Percentiles rank a stretch among this genome's conserved stretches.
phyloP scores from a whole-genome alignment of 2,329 filamentous ascomycete genomes.

The Verticillium klebahnii region DNA sequence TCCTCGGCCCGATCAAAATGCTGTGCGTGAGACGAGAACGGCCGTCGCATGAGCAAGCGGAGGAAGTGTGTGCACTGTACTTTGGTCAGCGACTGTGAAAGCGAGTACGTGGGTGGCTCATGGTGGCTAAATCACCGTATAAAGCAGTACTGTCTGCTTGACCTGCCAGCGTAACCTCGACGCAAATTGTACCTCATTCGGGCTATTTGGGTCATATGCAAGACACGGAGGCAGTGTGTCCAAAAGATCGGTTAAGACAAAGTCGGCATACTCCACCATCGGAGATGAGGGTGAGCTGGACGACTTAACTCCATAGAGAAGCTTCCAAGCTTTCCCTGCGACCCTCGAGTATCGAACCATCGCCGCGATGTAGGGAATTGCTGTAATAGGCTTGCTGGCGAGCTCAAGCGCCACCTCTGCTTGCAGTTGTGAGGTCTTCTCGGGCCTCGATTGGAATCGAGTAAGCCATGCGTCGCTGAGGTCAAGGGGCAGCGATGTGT shows the following conservation, averaged over 20 bases:
- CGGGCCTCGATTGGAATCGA: not conserved
- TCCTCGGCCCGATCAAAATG: not conserved
- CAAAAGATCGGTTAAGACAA: conserved; percentile 1
- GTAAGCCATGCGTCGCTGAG: conserved; percentile 8
- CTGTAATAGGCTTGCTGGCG: not conserved
- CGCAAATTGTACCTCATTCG: conserved; percentile 1
- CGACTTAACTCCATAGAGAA: conserved; percentile 3
- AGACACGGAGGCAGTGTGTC: conserved; percentile 3
- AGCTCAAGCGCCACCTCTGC: not conserved
- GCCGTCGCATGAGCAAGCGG: conserved; percentile 5
- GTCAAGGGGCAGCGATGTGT: not conserved
- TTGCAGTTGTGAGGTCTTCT: not conserved
- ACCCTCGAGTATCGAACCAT: conserved; percentile 5
- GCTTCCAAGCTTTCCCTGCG: conserved; percentile 6
- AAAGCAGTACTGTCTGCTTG: conserved; percentile 7
- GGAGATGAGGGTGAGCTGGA: not conserved
- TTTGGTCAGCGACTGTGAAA: not conserved
- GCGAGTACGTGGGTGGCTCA: not conserved
- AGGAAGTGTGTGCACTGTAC: conserved; percentile 3
- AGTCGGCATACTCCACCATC: conserved; percentile 8
- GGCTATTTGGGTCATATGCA: not conserved
- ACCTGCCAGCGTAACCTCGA: conserved; percentile 6
- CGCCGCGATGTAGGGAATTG: conserved; percentile 4
- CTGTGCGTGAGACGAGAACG: not conserved
- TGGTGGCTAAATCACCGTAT: conserved; percentile 2